Conservation (phyloP, 177 flowering plant species). For the Tripterygium wilfordii region DNA sequence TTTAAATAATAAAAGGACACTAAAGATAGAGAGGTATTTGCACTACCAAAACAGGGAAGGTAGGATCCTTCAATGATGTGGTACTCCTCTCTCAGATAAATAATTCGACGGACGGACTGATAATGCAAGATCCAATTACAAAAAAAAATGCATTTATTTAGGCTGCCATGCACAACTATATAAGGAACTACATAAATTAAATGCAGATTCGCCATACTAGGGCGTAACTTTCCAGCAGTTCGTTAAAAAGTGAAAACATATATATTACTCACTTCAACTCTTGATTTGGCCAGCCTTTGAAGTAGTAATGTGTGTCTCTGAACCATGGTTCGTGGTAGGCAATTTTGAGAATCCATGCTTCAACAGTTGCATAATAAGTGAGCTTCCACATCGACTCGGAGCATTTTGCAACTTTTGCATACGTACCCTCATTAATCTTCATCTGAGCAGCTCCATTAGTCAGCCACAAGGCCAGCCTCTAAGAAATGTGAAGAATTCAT, state of each 20-base stretch:
- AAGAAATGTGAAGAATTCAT: too few relatives aligned
- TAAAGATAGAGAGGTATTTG: too few relatives aligned
- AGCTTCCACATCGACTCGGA: conserved; percentile 94
- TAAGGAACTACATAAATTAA: not conserved
- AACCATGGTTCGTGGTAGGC: conserved; percentile 74
- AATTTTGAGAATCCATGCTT: conserved; percentile 45
- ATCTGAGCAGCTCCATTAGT: conserved; percentile 27
- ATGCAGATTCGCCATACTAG: too few relatives aligned
- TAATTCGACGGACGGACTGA: too few relatives aligned
- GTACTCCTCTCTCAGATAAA: too few relatives aligned
- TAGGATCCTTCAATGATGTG: too few relatives aligned
- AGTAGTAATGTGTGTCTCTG: conserved; percentile 45
- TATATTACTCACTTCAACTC: conserved; percentile 62
- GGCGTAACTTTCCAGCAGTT: too few relatives aligned
- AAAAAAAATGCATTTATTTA: too few relatives aligned
- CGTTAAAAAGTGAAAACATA: not conserved
- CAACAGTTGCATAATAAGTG: conserved; percentile 65
- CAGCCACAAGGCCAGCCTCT: conserved; percentile 68
- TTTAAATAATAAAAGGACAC: too few relatives aligned
- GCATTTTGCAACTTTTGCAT: conserved; percentile 65
- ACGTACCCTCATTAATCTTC: conserved; percentile 39
- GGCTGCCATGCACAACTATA: not conserved
- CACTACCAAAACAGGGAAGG: too few relatives aligned
- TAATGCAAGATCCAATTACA: too few relatives aligned
- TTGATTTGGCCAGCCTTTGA: conserved; percentile 86